Base-by-base conservation (phyloP, 768 basidiomycete genomes). In the Botryobasidium botryosum region DNA sequence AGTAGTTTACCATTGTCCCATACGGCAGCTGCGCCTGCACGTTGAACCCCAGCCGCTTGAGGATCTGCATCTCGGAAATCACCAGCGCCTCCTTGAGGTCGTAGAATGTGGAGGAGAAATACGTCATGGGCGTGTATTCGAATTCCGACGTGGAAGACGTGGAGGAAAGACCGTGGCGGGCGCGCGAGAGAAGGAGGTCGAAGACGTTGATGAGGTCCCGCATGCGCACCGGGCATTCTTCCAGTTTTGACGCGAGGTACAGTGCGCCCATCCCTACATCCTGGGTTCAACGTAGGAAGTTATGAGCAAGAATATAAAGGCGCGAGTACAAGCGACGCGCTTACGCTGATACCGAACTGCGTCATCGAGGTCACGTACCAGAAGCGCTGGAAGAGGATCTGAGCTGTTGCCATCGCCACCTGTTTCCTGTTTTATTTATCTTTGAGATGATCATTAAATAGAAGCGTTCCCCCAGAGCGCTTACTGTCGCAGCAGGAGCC, bases 301-400 rank as follows among this genome's bases (percentile, higher is more conserved):
- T 40, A 20, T 25, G 28, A 41, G 48, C 29, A 27, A 42, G 25
- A 42, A 27, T 25, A 28, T 31, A 28, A 13, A 10, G 26, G 23
- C 29, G 27, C 27, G 12, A 42, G 15, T 29, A 7, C 20, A 41
- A 21, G 24, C 15, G 8, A 26, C 35, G 15, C 24, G 65, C 85
- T 60, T 55, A 94, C 91, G 53, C 79, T 83, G 47, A 96, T 79
- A 20, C 90, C 80, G 61, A 90, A 99, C 45, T 90, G 84, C 58
- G 83, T 83, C 77, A 99, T 76, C 6, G 88, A 92, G 3, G 80
- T 79, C 15, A 92, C 84, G 62, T 74, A 97, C 83, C 83, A 97
- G 67, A 99, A 99, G 27, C 92, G 69, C 51, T 99, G 94, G 58
- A 91, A 92, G 1, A 99, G 64, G 26, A 97, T 86, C 58, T 96